Percentiles rank a stretch among this genome's conserved stretches.
Evolutionary conservation across 352 stramenopile species (phyloP).

Genomic region (Elongisporangium senticosum): DNA sequence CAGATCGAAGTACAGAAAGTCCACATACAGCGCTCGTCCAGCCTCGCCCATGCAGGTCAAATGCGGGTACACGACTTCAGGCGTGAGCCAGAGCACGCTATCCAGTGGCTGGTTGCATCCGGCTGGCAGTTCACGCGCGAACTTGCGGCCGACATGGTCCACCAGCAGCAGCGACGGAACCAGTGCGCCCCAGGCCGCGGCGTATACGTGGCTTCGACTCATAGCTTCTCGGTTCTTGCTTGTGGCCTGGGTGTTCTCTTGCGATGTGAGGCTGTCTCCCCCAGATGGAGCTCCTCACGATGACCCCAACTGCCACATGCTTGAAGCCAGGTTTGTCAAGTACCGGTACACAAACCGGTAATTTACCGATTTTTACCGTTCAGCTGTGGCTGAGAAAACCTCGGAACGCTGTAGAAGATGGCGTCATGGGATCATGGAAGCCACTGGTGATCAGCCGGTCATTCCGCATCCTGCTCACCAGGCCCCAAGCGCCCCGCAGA

Average conservation of each 20-base stretch:
- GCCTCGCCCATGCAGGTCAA: constrained; percentile 26
- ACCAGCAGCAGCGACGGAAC: constrained; percentile 35
- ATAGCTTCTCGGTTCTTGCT: not conserved
- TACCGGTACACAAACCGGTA: not conserved
- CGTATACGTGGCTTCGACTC: not conserved
- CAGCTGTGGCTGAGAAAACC: not conserved
- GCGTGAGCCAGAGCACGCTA: constrained; percentile 21
- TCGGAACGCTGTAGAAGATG: not conserved
- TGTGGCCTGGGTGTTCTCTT: not conserved
- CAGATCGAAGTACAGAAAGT: constrained; percentile 44
- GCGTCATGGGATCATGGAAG: no score
- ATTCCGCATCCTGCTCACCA: not conserved
- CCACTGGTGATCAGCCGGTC: no score
- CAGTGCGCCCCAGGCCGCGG: constrained; percentile 26
- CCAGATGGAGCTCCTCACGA: not conserved
- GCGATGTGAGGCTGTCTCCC: not conserved
- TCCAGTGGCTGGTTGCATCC: constrained; percentile 34
- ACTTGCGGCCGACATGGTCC: constrained; percentile 19
- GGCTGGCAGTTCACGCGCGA: constrained; percentile 22
- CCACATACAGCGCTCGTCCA: constrained; percentile 28
- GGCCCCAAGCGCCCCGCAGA: not conserved
- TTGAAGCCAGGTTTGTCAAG: not conserved
- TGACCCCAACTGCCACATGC: not conserved
- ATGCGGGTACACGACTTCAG: constrained; percentile 23
- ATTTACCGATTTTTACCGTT: not conserved